These are phyloP conservation scores for Colletotrichum sp. DNA, from an alignment of 2,329 filamentous ascomycete species.

Conservation along the genomic window DNA sequence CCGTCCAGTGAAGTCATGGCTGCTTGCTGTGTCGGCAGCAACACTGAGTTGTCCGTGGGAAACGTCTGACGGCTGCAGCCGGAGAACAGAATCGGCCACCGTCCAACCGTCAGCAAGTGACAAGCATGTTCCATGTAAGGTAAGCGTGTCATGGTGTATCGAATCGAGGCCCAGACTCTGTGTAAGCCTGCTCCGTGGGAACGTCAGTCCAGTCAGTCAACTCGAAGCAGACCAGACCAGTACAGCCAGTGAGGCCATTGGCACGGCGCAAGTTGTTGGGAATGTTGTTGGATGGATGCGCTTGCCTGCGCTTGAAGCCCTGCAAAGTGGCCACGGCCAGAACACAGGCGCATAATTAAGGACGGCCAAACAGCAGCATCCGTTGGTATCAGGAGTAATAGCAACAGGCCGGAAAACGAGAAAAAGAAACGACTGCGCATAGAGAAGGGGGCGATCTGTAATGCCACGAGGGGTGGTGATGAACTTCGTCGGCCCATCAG, in stretches of 20 bases:
- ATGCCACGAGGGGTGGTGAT: not conserved
- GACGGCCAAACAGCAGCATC: not conserved
- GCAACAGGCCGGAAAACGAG: not conserved
- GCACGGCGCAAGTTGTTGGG: not conserved
- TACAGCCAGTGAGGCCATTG: not conserved
- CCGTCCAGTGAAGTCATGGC: not conserved
- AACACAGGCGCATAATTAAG: not conserved
- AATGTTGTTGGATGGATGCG: not conserved
- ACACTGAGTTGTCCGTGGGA: not conserved
- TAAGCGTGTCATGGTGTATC: not conserved
- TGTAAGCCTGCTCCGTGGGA: conserved; percentile 2
- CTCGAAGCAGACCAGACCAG: not conserved
- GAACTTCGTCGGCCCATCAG: not conserved
- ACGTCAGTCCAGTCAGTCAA: not conserved
- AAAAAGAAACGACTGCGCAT: not conserved
- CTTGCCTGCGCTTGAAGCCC: not conserved
- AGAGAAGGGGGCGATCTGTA: not conserved
- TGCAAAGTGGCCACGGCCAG: not conserved
- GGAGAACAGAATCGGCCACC: not conserved
- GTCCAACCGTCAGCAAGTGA: not conserved
- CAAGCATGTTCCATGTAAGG: not conserved
- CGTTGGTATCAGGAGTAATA: not conserved
- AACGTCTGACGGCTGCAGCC: not conserved
- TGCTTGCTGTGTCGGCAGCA: not conserved
- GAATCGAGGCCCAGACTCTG: not conserved